Base-by-base conservation (phyloP, 2,329 filamentous ascomycete genomes). In the Phyllosticta capitalensis region DNA sequence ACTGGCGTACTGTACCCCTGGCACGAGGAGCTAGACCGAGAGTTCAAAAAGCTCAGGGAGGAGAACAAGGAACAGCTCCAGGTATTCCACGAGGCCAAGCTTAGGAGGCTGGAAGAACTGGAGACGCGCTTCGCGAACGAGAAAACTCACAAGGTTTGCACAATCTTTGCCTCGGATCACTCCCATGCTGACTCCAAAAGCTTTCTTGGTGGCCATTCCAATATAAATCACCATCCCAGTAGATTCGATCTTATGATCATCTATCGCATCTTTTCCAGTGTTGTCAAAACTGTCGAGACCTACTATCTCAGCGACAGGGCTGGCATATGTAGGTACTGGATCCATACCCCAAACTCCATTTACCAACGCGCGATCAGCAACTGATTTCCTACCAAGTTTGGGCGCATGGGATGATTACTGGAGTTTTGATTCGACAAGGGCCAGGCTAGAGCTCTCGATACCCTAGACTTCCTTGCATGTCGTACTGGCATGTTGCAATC, bases 1-100 rank as follows among this genome's bases (percentile, higher is more conserved):
- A 83, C 87, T 55, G 84, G 83, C 65, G 85, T 88, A 48, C 76
- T 88, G 10, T 88, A 88, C 70, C 85, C 85, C 1, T 88, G 85
- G 85, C 85, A 88, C 71, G 79, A 86, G 66, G 76, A 85, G 67
- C 74, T 88, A 6, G 82, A 87, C 63, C 77, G 80, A 20, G 81
- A 82, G 61, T 87, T 88, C 66, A 76, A 82, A 59, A 73, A 77
- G 10, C 72, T 87, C 22, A 84, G 82, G 67, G 77, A 76, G 60
- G 83, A 86, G 64, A 82, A 87, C 60, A 61, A 75, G 4, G 56
- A 64, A 19, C 53, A 69, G 21, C 60, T 70, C 21, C 65, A 68
- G 53, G 30, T 54, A 20, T 56, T 56, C 48, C 58, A 60, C 14
- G 58, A 60, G 9, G 14, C 48, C 21, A 60, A 60, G 58, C 58